Base-by-base conservation (phyloP, 805 yeast species). In the Ogataea methanolica region DNA sequence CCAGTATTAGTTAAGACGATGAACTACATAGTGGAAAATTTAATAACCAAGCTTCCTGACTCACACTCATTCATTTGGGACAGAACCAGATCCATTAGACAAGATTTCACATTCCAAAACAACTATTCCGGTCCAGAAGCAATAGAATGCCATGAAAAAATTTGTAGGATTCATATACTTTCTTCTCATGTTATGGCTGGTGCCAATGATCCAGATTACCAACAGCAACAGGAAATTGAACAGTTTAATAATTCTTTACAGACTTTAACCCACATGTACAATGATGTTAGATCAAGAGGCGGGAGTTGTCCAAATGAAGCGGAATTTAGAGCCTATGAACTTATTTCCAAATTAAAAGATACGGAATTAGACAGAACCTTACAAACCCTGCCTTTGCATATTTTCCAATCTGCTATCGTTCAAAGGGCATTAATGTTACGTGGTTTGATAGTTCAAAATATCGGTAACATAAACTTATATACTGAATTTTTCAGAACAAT, bases 21-120 rank as follows among this genome's bases (percentile, higher is more conserved):
- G 50, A 74, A 85, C 49, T 88, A 88, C 62, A 73, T 94, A 34
- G 77, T 88, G 7, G 80, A 80, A 17, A 75, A 79, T 37, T 65
- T 85, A 1, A 64, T 92, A 14, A 78, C 78, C 0, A 72, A 79
- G 36, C 69, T 92, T 22, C 97, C 98, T 0, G 88, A 84, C 11
- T 75, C 91, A 1, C 98, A 94, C 58, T 79, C 96, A 0, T 92
- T 94, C 56, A 67, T 94, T 8, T 95, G 99, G 99, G 98, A 94
- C 66, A 77, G 99, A 66, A 94, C 97, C 19, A 77, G 99, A 55
- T 89, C 97, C 0, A 91, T 94, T 39, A 77, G 99, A 61, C 98
- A 94, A 65, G 99, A 94, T 65, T 94, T 94, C 66, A 91, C 97
- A 0, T 91, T 88, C 60, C 99, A 94, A 62, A 92, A 92, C 63